Conservation (phyloP, 441 rosid genomes). For the Populus hybrid region DNA sequence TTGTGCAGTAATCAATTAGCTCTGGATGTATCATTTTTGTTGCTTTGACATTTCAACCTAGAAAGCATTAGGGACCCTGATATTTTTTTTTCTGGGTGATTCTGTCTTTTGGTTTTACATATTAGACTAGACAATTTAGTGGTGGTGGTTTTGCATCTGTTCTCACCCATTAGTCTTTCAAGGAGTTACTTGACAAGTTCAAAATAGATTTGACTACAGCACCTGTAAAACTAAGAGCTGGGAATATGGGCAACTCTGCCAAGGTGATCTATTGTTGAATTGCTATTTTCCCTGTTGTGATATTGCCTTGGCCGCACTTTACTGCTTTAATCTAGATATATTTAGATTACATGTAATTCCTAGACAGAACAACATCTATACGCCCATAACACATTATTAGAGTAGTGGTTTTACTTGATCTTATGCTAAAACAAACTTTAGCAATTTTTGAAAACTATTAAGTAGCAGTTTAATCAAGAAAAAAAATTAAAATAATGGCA, state of each 20-base stretch:
- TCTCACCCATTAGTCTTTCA: neutral
- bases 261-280: conserved; percentile 42
- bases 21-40: neutral
- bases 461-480: neutral
- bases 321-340: no score
- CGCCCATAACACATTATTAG: neutral
- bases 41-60: neutral
- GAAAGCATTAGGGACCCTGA: neutral
- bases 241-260: conserved; percentile 44
- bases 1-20: neutral
- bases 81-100: neutral
- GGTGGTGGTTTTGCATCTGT: neutral
- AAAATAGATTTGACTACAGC: neutral
- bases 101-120: neutral
- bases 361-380: no score
- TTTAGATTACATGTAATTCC: no score
- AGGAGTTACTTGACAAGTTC: neutral
- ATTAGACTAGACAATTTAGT: neutral
- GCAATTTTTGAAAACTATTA: neutral
- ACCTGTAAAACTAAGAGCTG: neutral
- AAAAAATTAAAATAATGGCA: conserved; percentile 21
- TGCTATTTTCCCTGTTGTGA: conserved; percentile 70
- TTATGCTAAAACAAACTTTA: neutral
- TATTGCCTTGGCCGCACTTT: no score
- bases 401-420: neutral